Base-by-base conservation (phyloP, 805 yeast genomes). In the Ogataea glucozyma region DNA sequence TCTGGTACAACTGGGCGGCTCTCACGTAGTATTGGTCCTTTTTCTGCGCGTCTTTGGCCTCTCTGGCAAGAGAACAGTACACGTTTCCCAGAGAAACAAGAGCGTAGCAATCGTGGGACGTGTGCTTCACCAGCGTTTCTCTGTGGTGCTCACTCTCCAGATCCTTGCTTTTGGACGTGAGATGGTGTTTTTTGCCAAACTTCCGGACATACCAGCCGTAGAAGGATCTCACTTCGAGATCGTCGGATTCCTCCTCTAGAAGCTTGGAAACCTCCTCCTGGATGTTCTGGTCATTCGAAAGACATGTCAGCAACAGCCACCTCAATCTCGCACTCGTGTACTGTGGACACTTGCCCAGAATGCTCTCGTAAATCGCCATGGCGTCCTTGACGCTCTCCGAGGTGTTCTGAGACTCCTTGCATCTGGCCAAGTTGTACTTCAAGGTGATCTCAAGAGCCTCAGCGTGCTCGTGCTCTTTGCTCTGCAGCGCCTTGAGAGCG, bases 1-100 rank as follows among this genome's bases (percentile, higher is more conserved):
- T 93, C 57, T 88, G 86, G 62, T 81, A 91, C 46, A 93, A 71
- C 65, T 91, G 97, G 11, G 90, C 85, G n/a, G 97, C 97, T 64
- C 96, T 80, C 33, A 83, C 71, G 61, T 85, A 91, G 42, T 88
- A 84, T 51, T 83, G 85, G 52, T 80, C 79, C 48, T 76, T 75
- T 62, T 81, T 85, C 19, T 69, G 72, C 32, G 65, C 68, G 21
- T 79, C 79, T 53, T 84, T 82, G 43, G 74, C 65, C 44, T 88
- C 96, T 54, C 91, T 75, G 0, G 96, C 97, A 66, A 88, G 80
- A 1, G 78, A 64, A 54, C 88, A 77, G 61, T 91, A 93, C 38
- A 91, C 75, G 60, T 91, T 93, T 8, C 95, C 99, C 57, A 93
- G 71, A 1, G 97, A 89, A 14, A 89, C 78, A 49, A 93, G 73